These are phyloP conservation scores for Tetracladium maxilliforme DNA, from an alignment of 2,329 filamentous ascomycete genomes.

Conservation along the genomic window DNA sequence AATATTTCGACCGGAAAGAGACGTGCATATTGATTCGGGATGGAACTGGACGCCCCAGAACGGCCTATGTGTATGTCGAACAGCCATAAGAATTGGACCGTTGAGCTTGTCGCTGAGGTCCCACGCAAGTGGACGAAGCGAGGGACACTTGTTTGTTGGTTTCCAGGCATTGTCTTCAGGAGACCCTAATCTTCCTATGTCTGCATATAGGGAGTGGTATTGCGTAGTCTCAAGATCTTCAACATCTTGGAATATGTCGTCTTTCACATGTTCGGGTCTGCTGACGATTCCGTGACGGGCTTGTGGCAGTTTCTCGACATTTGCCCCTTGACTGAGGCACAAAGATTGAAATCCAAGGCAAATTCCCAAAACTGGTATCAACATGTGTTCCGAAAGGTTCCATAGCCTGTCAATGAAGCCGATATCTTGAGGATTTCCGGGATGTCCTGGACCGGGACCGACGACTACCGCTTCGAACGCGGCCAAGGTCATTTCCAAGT, in stretches of 20 bases:
- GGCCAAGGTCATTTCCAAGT: no score
- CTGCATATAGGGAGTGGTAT: conserved; percentile 23
- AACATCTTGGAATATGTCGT: conserved; percentile 35
- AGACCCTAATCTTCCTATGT: no score
- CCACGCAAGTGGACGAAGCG: no score
- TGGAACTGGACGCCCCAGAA: conserved; percentile 61
- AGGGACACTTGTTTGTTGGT: no score
- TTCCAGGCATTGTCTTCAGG: no score
- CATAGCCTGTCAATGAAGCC: conserved; percentile 72
- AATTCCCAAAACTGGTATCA: conserved; percentile 73
- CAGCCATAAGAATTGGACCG: conserved; percentile 50
- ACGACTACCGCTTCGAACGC: conserved; percentile 84
- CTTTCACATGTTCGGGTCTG: conserved; percentile 28
- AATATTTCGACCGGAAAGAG: conserved; percentile 33
- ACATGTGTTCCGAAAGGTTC: conserved; percentile 37
- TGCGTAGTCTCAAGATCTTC: conserved; percentile 16
- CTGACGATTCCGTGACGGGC: conserved; percentile 52
- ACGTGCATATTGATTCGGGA: conserved; percentile 56
- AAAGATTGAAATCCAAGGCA: conserved; percentile 60
- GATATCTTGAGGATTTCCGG: conserved; percentile 57
- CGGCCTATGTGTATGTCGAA: conserved; percentile 39
- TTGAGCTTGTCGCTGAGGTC: no score
- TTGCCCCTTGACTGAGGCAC: conserved; percentile 40
- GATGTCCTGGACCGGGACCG: conserved; percentile 80
- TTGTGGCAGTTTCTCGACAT: conserved; percentile 35